Percentiles rank a stretch among this genome's conserved stretches.
These are phyloP conservation scores for Pseudogymnoascus sp. DNA, from an alignment of 2,329 filamentous ascomycete species.

Conservation along the genomic window DNA sequence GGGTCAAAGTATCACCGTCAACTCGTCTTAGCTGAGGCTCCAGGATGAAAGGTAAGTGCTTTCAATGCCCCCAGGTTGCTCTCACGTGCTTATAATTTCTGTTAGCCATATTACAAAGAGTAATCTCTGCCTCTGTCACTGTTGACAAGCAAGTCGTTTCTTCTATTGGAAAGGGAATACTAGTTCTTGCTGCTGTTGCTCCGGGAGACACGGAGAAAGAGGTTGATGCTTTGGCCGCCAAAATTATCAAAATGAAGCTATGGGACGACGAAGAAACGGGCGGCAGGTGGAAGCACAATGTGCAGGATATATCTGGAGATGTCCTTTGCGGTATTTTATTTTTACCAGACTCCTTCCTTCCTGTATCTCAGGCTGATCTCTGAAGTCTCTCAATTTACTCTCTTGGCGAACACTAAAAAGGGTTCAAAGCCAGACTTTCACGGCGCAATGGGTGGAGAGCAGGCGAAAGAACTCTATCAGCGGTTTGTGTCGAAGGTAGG, in stretches of 20 bases:
- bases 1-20: slow-evolving; percentile 3
- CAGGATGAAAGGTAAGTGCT: slow-evolving; percentile 9
- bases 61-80: slow-evolving; percentile 10
- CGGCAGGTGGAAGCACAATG: slow-evolving; percentile 71
- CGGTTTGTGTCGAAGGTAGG: slow-evolving; percentile 72
- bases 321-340: slow-evolving; percentile 72
- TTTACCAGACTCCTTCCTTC: neutral
- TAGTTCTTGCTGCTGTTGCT: slow-evolving; percentile 86
- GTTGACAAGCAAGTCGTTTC: slow-evolving; percentile 88
- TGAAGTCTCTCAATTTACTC: slow-evolving; percentile 89
- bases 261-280: slow-evolving; percentile 57
- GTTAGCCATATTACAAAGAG: slow-evolving; percentile 81
- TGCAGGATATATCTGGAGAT: slow-evolving; percentile 82
- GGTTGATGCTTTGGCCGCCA: slow-evolving; percentile 70
- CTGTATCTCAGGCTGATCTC: slow-evolving; percentile 8
- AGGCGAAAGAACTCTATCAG: slow-evolving; percentile 75
- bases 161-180: slow-evolving; percentile 78
- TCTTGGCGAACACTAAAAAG: slow-evolving; percentile 89
- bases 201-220: slow-evolving; percentile 88
- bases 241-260: slow-evolving; percentile 80
- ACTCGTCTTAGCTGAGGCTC: slow-evolving; percentile 5
- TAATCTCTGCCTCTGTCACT: slow-evolving; percentile 89
- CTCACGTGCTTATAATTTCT: slow-evolving; percentile 11
- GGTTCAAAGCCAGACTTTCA: slow-evolving; percentile 94
- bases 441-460: slow-evolving; percentile 67